A percentile compares a stretch with the other conserved stretches of the same genome.
Evolutionary conservation across 257 asterid genomes (phyloP).

Genomic region (Prunella vulgaris): DNA sequence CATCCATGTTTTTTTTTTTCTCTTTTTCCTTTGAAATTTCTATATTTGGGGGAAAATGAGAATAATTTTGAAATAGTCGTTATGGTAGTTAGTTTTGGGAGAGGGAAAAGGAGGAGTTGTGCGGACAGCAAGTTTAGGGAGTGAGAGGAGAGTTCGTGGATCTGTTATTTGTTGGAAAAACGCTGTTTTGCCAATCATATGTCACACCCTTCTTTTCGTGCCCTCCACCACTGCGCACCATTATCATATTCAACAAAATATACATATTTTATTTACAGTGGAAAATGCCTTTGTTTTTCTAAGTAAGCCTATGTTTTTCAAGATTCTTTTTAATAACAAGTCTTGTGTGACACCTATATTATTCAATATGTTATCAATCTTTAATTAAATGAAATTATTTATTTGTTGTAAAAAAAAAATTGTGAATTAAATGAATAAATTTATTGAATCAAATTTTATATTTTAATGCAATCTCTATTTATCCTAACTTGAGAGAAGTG

Average conservation of each 20-base stretch:
- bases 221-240: conserved; percentile 10
- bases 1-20: conserved; percentile 4
- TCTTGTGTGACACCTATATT: no score
- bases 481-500: no score
- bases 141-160: conserved; percentile 17
- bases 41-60: not conserved
- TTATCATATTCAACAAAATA: not conserved
- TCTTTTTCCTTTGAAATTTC: not conserved
- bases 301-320: no score
- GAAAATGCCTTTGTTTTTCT: no score
- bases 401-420: no score
- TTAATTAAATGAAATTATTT: no score
- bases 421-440: no score
- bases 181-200: not conserved
- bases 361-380: no score
- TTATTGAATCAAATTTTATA: no score
- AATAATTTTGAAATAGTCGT: conserved; percentile 20
- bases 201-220: not conserved
- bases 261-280: not conserved
- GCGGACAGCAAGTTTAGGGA: conserved; percentile 18
- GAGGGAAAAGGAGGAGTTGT: conserved; percentile 15
- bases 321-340: no score
- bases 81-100: conserved; percentile 17
- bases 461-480: no score
- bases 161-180: conserved; percentile 8